Base-by-base conservation (phyloP, 2,329 filamentous ascomycete genomes). In the Emmonsia crescens region DNA sequence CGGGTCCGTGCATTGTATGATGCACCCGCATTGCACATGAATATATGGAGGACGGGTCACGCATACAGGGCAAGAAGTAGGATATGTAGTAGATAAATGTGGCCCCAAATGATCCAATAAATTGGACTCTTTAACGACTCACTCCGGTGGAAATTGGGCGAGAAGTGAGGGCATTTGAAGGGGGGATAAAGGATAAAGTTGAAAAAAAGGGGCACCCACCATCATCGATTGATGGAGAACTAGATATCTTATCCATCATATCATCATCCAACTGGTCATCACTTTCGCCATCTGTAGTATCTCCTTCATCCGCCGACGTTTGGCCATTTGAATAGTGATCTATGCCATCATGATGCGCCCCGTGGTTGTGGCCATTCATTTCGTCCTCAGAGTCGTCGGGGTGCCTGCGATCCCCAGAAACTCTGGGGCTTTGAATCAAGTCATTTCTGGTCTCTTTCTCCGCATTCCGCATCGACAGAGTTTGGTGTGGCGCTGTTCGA, bases 241-340 rank as follows among this genome's bases (percentile, higher is more conserved):
- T 97, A 70, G 93, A 97, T 67, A 99, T 96, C 77, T 94, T 94
- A 79, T 97, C 94, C 89, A 96, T 91, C 86, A 96, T 86, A 75
- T 97, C 93, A 76, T 96, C 86, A 71, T 95, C 91, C 74, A 91
- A 78, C 69, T 89, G 83, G 68, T 89, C 88, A 64, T 84, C 82
- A 40, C 76, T 78, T 64, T 89, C 84, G 56, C 82, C 68, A 44
- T 70, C 68, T 1, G 64, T 64, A 16, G 70, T 69, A 2, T 72
- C 71, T 16, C 64, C 62, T n/a, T 74, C 73, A 19, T 72, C 70
- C 21, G 24, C 29, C n/a, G 49, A 51, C 31, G 49, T 29, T 14
- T 52, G 33, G 14, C 51, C 40, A 16, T 58, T 56, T 21, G 40
- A 38, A 48, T 61, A 51, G n/a, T 59, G 54, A 14, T 44, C 56